Conservation (phyloP, 2,329 filamentous ascomycete genomes). For the Exophiala lecanii-corni region DNA sequence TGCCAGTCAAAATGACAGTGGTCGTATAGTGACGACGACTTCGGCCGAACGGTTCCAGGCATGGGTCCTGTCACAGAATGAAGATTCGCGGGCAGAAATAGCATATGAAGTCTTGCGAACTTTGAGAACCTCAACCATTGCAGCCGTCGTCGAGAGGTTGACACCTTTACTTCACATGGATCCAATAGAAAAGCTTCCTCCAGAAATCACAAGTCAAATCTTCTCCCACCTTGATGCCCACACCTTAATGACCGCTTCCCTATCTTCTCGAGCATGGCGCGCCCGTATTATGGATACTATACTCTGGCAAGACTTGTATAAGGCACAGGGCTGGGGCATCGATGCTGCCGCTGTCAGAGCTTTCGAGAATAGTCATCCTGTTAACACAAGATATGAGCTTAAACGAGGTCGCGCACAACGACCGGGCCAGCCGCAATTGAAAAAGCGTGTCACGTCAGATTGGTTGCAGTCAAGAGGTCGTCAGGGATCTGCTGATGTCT, state of each 20-base stretch:
- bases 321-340: constrained; percentile 79
- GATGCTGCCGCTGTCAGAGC: constrained; percentile 60
- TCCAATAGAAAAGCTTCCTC: constrained; percentile 77
- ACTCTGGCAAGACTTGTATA: constrained; percentile 80
- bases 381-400: constrained; percentile 28
- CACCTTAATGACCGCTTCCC: constrained; percentile 73
- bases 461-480: constrained; percentile 37
- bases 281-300: constrained; percentile 74
- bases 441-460: constrained; percentile 48
- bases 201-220: constrained; percentile 86
- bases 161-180: constrained; percentile 87
- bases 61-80: constrained; percentile 52
- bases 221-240: constrained; percentile 78
- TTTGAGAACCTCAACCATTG: constrained; percentile 73
- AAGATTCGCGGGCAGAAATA: constrained; percentile 61
- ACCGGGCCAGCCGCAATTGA: constrained; percentile 47
- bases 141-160: constrained; percentile 72
- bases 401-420: constrained; percentile 42
- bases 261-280: constrained; percentile 78
- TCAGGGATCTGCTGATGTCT: constrained; percentile 24
- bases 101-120: constrained; percentile 73
- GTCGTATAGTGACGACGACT: constrained; percentile 32
- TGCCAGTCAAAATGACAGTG: constrained; percentile 40
- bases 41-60: constrained; percentile 46
- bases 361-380: constrained; percentile 53